phyloP scores from a whole-genome alignment of 768 basidiomycete genomes.

The Tricholoma sp. region DNA sequence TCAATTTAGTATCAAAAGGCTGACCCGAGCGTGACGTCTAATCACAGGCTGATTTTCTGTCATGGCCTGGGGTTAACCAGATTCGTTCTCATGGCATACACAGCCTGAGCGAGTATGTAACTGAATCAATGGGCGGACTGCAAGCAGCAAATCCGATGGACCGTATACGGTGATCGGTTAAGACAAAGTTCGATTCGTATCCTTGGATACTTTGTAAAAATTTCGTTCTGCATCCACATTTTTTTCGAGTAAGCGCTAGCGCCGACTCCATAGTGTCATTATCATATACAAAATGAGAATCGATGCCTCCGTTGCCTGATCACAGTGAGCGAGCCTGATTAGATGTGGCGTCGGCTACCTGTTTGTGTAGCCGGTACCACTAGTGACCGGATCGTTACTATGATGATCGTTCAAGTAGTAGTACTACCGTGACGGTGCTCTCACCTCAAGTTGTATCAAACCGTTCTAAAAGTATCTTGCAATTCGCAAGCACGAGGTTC shows the following conservation, averaged over 20 bases:
- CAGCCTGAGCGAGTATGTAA: not conserved
- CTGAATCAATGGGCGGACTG: not conserved
- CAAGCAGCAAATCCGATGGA: not conserved
- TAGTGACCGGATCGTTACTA: no score
- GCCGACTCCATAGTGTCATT: no score
- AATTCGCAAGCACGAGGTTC: conserved; percentile 6
- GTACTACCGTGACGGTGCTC: no score
- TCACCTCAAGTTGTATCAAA: not conserved
- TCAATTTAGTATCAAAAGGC: not conserved
- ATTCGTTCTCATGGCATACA: not conserved
- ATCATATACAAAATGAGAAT: no score
- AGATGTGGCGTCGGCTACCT: not conserved
- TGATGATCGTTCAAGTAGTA: no score
- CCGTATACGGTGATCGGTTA: not conserved
- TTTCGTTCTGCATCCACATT: not conserved
- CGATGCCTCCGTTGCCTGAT: no score
- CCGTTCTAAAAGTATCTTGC: not conserved
- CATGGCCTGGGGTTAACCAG: no score
- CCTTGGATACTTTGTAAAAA: no score
- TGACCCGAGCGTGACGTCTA: no score
- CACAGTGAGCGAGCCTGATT: no score
- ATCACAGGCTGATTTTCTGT: no score
- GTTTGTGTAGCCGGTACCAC: not conserved
- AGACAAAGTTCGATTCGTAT: not conserved
- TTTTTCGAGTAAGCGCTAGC: not conserved